Evolutionary conservation across 1,284 basidiomycete genomes (phyloP).

Genomic region (Sanguinoderma infundibulare): DNA sequence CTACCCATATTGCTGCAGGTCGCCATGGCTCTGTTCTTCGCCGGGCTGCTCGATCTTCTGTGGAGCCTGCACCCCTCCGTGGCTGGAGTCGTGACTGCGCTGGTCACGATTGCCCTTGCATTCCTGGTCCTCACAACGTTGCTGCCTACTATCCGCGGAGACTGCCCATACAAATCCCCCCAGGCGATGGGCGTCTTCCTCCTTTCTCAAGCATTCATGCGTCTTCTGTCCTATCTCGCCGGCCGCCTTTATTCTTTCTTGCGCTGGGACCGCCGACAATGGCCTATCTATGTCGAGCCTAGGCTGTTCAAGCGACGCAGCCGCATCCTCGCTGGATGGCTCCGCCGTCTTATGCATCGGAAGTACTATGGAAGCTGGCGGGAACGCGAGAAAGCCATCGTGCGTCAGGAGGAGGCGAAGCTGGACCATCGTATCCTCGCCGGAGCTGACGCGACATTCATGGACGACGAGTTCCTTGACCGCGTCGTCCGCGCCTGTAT

Average conservation of each 20-base stretch:
- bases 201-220: constrained; percentile 6
- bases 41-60: constrained; percentile 12
- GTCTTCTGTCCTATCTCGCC: constrained; percentile 13
- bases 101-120: constrained; percentile 11
- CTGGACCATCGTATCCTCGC: constrained; percentile 27
- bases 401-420: constrained; percentile 4
- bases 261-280: constrained; percentile 14
- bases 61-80: constrained; percentile 13
- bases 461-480: constrained; percentile 30
- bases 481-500: constrained; percentile 22
- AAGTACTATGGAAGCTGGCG: constrained; percentile 21
- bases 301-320: constrained; percentile 7
- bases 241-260: constrained; percentile 8
- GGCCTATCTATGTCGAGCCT: constrained; percentile 13
- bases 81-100: constrained; percentile 5
- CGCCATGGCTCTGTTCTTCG: constrained; percentile 10
- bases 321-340: constrained; percentile 14
- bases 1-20: constrained; percentile 15
- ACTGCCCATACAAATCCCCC: constrained; percentile 31
- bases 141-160: constrained; percentile 20
- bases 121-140: constrained; percentile 26
- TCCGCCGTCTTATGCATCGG: constrained; percentile 13
- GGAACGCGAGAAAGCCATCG: constrained; percentile 26
- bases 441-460: constrained; percentile 27
- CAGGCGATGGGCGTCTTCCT: constrained; percentile 27